Evolutionary conservation across 345 rosid species (phyloP).

Genomic region (Tarenaya hassleriana): DNA sequence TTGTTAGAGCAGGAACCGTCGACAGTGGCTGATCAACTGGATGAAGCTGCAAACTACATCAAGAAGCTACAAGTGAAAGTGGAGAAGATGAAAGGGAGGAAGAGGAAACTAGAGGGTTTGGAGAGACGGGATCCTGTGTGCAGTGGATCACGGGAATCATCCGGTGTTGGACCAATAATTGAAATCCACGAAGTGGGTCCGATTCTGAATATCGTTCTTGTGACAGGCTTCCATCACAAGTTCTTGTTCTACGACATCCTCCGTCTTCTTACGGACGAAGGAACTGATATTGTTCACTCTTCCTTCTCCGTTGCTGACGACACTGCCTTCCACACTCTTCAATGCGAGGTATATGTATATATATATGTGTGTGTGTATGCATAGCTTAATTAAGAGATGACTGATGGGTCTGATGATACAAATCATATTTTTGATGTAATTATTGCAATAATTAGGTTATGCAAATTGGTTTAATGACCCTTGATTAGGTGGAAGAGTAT

Average conservation of each 20-base stretch:
- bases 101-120: constrained; percentile 12
- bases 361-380: too few relatives aligned
- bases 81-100: constrained; percentile 25
- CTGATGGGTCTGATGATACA: too few relatives aligned
- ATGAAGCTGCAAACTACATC: constrained; percentile 32
- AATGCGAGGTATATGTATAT: constrained; percentile 24
- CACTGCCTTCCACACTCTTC: constrained; percentile 28
- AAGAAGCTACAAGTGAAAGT: constrained; percentile 29
- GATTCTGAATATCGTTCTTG: constrained; percentile 21
- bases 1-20: constrained; percentile 19
- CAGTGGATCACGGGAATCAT: constrained; percentile 21
- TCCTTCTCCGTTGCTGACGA: constrained; percentile 28
- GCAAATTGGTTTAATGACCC: too few relatives aligned
- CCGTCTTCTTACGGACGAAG: constrained; percentile 27
- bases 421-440: too few relatives aligned
- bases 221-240: constrained; percentile 30
- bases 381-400: too few relatives aligned
- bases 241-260: constrained; percentile 18
- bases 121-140: constrained; percentile 7
- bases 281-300: constrained; percentile 27
- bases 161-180: constrained; percentile 17
- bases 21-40: constrained; percentile 28
- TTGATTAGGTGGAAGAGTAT: constrained; percentile 25
- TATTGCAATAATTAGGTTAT: too few relatives aligned
- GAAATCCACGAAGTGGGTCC: constrained; percentile 28